These are phyloP conservation scores for Lasiodiplodia sp. DNA, from an alignment of 2,329 filamentous ascomycete species.

Conservation along the genomic window DNA sequence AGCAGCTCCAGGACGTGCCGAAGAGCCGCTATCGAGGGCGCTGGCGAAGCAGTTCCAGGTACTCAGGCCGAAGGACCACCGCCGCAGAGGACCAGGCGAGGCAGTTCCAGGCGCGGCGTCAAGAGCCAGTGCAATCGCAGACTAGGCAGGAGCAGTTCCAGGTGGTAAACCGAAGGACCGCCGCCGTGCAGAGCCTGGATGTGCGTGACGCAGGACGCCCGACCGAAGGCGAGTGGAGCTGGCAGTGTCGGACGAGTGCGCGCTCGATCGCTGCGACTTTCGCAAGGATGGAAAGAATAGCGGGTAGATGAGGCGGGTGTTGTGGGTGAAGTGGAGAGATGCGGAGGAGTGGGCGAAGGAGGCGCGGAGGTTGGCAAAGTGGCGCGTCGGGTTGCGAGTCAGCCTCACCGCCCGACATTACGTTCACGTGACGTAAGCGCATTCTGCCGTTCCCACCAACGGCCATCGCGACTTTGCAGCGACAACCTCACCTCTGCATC, in stretches of 20 bases:
- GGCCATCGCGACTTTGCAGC: not conserved
- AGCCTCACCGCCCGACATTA: not conserved
- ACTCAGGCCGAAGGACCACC: conserved; percentile 10
- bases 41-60: conserved; percentile 13
- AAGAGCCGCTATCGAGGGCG: not conserved
- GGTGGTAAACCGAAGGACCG: not conserved
- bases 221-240: not conserved
- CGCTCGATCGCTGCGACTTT: not conserved
- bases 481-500: not conserved
- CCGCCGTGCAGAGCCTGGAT: not conserved
- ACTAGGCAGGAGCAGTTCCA: not conserved
- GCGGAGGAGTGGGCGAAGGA: not conserved
- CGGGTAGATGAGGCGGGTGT: not conserved
- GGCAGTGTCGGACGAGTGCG: not conserved
- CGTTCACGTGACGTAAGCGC: not conserved
- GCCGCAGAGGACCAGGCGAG: not conserved
- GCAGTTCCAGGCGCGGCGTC: conserved; percentile 14
- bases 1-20: conserved; percentile 15
- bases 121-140: not conserved
- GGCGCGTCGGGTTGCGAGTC: not conserved
- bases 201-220: not conserved
- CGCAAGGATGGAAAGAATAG: not conserved
- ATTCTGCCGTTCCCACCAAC: not conserved
- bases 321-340: not conserved
- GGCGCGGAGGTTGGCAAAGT: not conserved